Conservation (phyloP, 78 protist species). For the Planoprotostelium fungivorum region DNA sequence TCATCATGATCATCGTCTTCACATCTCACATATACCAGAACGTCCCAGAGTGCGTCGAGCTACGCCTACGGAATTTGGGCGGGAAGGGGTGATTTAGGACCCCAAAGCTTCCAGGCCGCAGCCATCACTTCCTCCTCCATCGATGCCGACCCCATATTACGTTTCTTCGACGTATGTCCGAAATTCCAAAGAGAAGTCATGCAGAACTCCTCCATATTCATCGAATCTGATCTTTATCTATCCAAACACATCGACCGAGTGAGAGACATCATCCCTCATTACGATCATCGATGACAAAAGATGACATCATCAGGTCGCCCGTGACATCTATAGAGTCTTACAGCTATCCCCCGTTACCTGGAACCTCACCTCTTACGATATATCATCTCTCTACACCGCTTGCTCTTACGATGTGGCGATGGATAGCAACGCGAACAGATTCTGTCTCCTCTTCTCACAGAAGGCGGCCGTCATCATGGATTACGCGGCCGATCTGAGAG, state of each 20-base stretch:
- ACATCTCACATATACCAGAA: not conserved
- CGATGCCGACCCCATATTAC: not conserved
- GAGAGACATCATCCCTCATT: not conserved
- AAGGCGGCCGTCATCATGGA: not conserved
- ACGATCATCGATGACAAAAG: not conserved
- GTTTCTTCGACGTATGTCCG: not conserved
- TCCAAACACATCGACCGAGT: not conserved
- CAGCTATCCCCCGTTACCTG: not conserved
- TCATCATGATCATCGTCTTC: not conserved
- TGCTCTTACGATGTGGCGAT: not conserved
- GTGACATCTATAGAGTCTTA: not conserved
- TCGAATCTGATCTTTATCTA: not conserved
- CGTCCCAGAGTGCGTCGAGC: not conserved
- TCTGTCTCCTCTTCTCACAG: not conserved
- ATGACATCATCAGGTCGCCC: not conserved
- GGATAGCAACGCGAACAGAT: not conserved
- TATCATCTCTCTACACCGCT: not conserved
- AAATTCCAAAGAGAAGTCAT: not conserved
- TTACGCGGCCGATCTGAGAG: not conserved
- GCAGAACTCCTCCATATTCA: not conserved
- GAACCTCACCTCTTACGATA: not conserved
- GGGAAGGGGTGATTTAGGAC: not conserved
- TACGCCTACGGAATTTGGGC: not conserved
- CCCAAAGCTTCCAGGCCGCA: not conserved
- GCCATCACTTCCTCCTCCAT: not conserved